Percentiles rank a stretch among this genome's conserved stretches.
Evolutionary conservation across 768 basidiomycete species (phyloP).

Genomic region (Mycena floridula): DNA sequence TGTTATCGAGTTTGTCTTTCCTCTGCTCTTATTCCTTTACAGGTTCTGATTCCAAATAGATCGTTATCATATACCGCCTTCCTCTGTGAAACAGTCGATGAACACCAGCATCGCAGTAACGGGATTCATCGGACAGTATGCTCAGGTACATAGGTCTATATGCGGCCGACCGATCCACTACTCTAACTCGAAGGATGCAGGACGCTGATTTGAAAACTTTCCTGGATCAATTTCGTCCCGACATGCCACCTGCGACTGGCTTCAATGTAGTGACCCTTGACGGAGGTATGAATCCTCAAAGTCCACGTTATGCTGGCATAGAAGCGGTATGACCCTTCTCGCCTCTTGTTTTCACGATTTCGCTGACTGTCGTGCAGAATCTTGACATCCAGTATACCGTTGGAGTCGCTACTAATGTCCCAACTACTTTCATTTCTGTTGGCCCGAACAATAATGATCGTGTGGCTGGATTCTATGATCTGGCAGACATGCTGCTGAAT

Average conservation of each 20-base stretch:
- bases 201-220: conserved; percentile 3
- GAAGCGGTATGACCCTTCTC: conserved; percentile 15
- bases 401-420: conserved; percentile 18
- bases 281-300: conserved; percentile 8
- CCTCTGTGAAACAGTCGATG: conserved; percentile 15
- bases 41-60: conserved; percentile 4
- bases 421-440: conserved; percentile 22
- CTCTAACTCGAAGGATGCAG: not conserved
- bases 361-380: not conserved
- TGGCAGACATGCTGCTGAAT: too few relatives aligned
- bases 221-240: conserved; percentile 7
- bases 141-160: conserved; percentile 4
- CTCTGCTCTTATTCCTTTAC: too few relatives aligned
- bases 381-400: conserved; percentile 12
- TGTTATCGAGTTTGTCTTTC: too few relatives aligned
- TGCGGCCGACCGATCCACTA: not conserved
- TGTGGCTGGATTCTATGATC: too few relatives aligned
- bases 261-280: conserved; percentile 9
- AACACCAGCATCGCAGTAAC: conserved; percentile 23
- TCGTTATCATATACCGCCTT: conserved; percentile 26
- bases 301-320: conserved; percentile 4
- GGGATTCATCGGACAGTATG: conserved; percentile 18
- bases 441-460: conserved; percentile 20
- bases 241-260: conserved; percentile 7
- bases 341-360: too few relatives aligned